phyloP scores from a whole-genome alignment of 192 early-diverging fungal genomes.

The Umbelopsis ramanniana region DNA sequence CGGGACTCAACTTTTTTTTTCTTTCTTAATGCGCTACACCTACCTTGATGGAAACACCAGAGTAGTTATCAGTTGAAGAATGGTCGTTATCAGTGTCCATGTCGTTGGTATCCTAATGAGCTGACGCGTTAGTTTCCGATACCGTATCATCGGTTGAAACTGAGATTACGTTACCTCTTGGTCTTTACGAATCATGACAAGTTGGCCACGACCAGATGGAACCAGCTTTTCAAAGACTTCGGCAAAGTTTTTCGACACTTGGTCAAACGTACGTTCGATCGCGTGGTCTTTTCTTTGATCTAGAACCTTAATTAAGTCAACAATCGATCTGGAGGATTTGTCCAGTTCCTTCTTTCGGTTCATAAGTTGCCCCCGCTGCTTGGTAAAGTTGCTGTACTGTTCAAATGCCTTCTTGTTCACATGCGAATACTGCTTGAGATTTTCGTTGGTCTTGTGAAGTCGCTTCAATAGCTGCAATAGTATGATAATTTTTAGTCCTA shows the following conservation, averaged over 20 bases:
- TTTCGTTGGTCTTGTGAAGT: slow-evolving; percentile 82
- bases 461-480: slow-evolving; percentile 53
- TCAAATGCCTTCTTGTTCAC: slow-evolving; percentile 99
- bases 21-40: neutral
- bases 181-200: slow-evolving; percentile 80
- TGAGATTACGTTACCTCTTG: slow-evolving; percentile 42
- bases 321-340: slow-evolving; percentile 79
- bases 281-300: slow-evolving; percentile 98
- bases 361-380: slow-evolving; percentile 82
- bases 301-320: slow-evolving; percentile 84
- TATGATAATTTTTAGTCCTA: slow-evolving; percentile 5
- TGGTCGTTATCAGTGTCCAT: slow-evolving; percentile 46
- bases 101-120: slow-evolving; percentile 28
- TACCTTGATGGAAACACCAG: slow-evolving; percentile 84
- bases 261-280: slow-evolving; percentile 94
- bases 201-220: slow-evolving; percentile 79
- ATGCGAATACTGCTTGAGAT: slow-evolving; percentile 86
- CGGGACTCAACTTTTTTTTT: too few relatives aligned
- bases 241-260: slow-evolving; percentile 86
- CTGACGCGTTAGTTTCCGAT: neutral
- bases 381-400: slow-evolving; percentile 93
- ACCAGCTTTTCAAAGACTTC: slow-evolving; percentile 92
- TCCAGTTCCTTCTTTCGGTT: slow-evolving; percentile 90
- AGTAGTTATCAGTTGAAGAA: slow-evolving; percentile 80
- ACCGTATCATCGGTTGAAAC: slow-evolving; percentile 31